These are phyloP conservation scores for Eimeria praecox DNA, from an alignment of 169 alveolate genomes.

Conservation along the genomic window DNA sequence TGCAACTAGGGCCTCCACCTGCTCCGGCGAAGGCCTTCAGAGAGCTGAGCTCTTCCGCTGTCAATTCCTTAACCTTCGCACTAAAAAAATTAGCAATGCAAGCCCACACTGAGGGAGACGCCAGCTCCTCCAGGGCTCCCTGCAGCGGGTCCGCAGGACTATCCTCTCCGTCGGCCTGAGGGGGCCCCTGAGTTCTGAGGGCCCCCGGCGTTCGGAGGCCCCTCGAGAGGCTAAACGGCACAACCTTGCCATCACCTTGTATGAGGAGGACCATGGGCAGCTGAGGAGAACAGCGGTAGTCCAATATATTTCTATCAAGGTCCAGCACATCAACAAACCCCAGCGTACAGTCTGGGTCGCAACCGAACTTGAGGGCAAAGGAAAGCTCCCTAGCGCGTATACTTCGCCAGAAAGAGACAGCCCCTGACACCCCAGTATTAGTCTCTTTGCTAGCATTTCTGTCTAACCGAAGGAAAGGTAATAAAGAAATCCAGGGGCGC, in stretches of 20 bases:
- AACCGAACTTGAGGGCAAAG: conserved; percentile 80
- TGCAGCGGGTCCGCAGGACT: conserved; percentile 67
- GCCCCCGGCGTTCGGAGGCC: conserved; percentile 52
- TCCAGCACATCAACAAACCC: conserved; percentile 81
- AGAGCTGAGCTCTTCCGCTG: conserved; percentile 46
- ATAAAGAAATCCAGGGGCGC: background rate
- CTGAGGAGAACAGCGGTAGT: conserved; percentile 78
- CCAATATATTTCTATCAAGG: conserved; percentile 79
- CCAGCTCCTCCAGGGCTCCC: conserved; percentile 61
- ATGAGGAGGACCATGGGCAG: conserved; percentile 80
- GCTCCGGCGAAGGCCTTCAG: conserved; percentile 16
- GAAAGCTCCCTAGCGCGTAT: conserved; percentile 85
- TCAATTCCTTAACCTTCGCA: conserved; percentile 48
- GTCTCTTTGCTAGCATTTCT: background rate
- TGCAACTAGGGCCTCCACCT: background rate
- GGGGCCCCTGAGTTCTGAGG: conserved; percentile 46
- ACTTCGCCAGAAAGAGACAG: conserved; percentile 74
- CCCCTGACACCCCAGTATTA: background rate
- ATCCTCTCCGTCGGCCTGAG: background rate
- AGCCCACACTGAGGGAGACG: conserved; percentile 64
- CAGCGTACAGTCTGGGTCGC: conserved; percentile 52
- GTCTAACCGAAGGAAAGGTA: background rate
- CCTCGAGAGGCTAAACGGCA: conserved; percentile 46
- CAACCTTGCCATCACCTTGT: conserved; percentile 77
- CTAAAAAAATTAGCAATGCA: conserved; percentile 45